A percentile compares a stretch with the other conserved stretches of the same genome.
phyloP scores from a whole-genome alignment of 2,329 filamentous ascomycete species.

The Ascocoryne sarcoides region DNA sequence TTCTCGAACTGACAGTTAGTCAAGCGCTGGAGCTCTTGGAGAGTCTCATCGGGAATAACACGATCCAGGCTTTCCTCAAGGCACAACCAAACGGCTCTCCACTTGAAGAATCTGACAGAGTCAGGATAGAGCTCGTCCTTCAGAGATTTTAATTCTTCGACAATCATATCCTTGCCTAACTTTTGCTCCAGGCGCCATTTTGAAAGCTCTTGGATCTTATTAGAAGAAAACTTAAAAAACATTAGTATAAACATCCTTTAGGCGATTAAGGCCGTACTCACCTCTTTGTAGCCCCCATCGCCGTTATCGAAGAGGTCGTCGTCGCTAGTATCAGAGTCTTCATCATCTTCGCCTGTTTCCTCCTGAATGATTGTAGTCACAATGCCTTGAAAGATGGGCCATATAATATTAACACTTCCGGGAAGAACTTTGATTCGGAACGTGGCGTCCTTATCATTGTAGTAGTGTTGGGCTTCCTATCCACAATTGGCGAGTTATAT shows the following conservation, averaged over 20 bases:
- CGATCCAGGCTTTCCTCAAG: slow-evolving; percentile 7
- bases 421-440: slow-evolving; percentile 8
- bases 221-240: not conserved
- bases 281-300: slow-evolving; percentile 9
- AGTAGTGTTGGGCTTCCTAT: slow-evolving; percentile 7
- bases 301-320: slow-evolving; percentile 1
- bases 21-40: slow-evolving; percentile 10
- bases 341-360: slow-evolving; percentile 9
- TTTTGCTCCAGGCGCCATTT: not conserved
- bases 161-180: not conserved
- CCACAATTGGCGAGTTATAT: not conserved
- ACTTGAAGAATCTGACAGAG: slow-evolving; percentile 9
- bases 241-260: no score
- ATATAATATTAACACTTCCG: slow-evolving; percentile 5
- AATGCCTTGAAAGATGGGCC: slow-evolving; percentile 7
- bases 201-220: not conserved
- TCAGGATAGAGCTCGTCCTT: slow-evolving; percentile 4
- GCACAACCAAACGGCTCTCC: slow-evolving; percentile 8
- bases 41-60: slow-evolving; percentile 6
- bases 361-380: slow-evolving; percentile 13
- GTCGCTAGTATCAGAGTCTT: slow-evolving; percentile 2
- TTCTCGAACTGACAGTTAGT: slow-evolving; percentile 18
- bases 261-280: not conserved
- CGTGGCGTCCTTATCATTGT: slow-evolving; percentile 1
- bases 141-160: not conserved